Evolutionary conservation across 345 rosid species (phyloP), one percentile per base, ranked within the genome.

Genomic region (Carallia brachiata): DNA sequence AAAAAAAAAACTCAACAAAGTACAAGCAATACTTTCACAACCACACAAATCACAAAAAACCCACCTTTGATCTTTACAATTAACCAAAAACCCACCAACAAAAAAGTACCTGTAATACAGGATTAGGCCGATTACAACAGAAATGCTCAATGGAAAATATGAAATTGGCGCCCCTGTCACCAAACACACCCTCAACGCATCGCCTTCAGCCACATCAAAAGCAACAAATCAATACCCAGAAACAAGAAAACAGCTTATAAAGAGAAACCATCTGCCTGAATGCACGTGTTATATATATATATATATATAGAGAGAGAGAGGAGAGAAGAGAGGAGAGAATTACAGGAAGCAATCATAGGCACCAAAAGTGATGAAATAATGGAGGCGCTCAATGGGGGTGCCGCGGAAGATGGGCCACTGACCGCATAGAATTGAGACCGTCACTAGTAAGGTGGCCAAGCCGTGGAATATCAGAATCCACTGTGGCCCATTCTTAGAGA

Each of bases 371-470:
- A 95, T 64, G 78, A 90, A 92, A 84, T 71, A 60, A 70, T 90
- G 89, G 85, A 89, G 78, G 78, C 82, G 74, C 63, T 86, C 82
- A 74, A 94, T 83, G 39, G 92, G 92, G 39, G 98, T 94, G 80
- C 86, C 85, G 34, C 81, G 82, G 76, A 91, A 91, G 85, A 92
- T 87, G 13, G 97, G 97, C 99, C 97, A 92, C 69, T 90, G 96
- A n/a, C 99, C 97, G 62, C 97, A 95, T 54, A 95, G 90, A 79
- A 95, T 89, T 2, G 99, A 84, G 72, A 90, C 76, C 61, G 89
- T 82, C 34, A 90, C 88, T 10, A 83, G 39, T 30, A 86, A 73
- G 34, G 96, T 95, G 30, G 75, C 52, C 63, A 90, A 54, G 71
- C 97, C 97, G 52, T 92, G 96, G 71, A 88, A 77, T 23, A 83